These are phyloP conservation scores for Papiliotrema terrestris DNA, from an alignment of 1,284 basidiomycete species.

Conservation along the genomic window DNA sequence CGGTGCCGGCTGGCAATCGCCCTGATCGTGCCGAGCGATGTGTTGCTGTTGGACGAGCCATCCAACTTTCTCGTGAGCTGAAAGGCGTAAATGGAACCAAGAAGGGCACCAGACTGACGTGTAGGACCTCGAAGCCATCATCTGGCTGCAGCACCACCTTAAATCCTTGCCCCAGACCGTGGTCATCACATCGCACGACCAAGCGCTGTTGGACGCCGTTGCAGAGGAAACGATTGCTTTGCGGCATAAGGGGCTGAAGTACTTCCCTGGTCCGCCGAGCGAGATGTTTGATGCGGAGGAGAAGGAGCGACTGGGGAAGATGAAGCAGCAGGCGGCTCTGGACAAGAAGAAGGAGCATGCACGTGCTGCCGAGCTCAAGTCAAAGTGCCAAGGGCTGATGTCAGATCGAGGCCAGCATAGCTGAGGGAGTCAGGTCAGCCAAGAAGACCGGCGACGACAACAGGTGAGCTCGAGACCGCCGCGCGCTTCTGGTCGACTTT, in stretches of 20 bases:
- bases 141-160: slow-evolving; percentile 59
- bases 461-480: slow-evolving; percentile 31
- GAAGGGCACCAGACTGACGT: not conserved
- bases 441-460: slow-evolving; percentile 65
- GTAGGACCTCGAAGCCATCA: slow-evolving; percentile 45
- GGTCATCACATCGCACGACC: slow-evolving; percentile 66
- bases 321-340: slow-evolving; percentile 56
- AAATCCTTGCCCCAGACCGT: slow-evolving; percentile 53
- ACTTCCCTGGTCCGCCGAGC: slow-evolving; percentile 57
- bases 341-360: slow-evolving; percentile 57
- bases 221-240: slow-evolving; percentile 67
- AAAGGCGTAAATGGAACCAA: too few relatives aligned
- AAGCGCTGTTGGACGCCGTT: slow-evolving; percentile 63
- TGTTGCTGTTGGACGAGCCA: slow-evolving; percentile 50
- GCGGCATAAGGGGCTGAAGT: slow-evolving; percentile 57
- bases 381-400: not conserved
- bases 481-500: not conserved
- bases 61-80: slow-evolving; percentile 51
- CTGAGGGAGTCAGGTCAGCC: slow-evolving; percentile 54
- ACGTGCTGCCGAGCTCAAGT: not conserved
- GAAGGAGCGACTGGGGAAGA: slow-evolving; percentile 55
- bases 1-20: slow-evolving; percentile 55
- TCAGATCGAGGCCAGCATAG: slow-evolving; percentile 50
- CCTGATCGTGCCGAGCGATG: slow-evolving; percentile 50
- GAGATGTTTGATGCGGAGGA: slow-evolving; percentile 58